phyloP scores from a whole-genome alignment of 2,329 filamentous ascomycete genomes.

The Cordyceps tenuipes region DNA sequence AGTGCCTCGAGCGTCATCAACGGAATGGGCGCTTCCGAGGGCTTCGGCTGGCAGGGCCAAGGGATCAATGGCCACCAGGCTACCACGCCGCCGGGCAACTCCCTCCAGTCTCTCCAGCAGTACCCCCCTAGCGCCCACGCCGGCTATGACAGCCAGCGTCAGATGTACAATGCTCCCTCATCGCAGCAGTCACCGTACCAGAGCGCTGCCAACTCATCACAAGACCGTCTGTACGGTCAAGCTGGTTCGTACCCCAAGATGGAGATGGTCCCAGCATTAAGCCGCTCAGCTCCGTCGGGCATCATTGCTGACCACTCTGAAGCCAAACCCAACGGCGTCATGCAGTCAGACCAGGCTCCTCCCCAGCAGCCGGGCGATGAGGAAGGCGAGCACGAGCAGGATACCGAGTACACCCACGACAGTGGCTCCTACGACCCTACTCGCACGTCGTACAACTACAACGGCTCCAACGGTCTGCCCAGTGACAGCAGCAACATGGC shows the following conservation, averaged over 20 bases:
- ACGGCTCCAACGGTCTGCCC: constrained; percentile 55
- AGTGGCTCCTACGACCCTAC: constrained; percentile 65
- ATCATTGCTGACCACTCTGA: constrained; percentile 54
- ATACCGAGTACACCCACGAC: constrained; percentile 81
- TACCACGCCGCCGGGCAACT: constrained; percentile 74
- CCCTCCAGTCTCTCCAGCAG: constrained; percentile 68
- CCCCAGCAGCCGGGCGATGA: constrained; percentile 55
- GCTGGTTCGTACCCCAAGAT: constrained; percentile 64
- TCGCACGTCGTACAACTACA: constrained; percentile 71
- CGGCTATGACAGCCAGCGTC: constrained; percentile 65
- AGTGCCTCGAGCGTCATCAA: constrained; percentile 80
- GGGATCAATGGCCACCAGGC: constrained; percentile 60
- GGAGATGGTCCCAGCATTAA: constrained; percentile 79
- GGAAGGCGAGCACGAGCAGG: constrained; percentile 64
- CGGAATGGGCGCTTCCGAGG: constrained; percentile 65
- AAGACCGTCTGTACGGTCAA: constrained; percentile 62
- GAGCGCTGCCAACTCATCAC: constrained; percentile 49
- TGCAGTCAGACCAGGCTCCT: constrained; percentile 41
- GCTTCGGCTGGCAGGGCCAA: constrained; percentile 67
- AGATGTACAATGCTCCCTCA: constrained; percentile 67
- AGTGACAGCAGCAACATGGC: constrained; percentile 68
- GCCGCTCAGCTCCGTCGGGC: constrained; percentile 48
- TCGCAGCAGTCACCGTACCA: constrained; percentile 65
- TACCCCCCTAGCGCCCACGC: constrained; percentile 60
- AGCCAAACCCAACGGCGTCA: constrained; percentile 59